Evolutionary conservation across 176 grass and related monocot species (phyloP), one percentile per base, ranked within the genome.

Genomic region (Melocanna baccifera): DNA sequence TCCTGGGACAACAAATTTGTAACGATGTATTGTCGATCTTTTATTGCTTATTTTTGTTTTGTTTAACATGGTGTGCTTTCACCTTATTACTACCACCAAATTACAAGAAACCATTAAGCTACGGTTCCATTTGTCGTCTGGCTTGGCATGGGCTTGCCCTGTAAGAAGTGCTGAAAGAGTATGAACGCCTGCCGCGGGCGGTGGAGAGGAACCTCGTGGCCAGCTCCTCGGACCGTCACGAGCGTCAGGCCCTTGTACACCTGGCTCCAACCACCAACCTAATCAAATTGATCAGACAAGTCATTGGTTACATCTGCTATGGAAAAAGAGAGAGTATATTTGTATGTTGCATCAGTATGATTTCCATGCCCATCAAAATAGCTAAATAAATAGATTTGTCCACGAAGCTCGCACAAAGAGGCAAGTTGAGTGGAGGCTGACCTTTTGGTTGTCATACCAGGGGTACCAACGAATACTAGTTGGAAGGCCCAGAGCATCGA

Each of bases 361-460:
- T 37, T n/a, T 51, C 6, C 4, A 53, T 26, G 20, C 10, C 78
- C 20, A 51, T 37, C 7, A 53, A 3, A 26, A 22, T 13, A 53
- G 48, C 43, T 52, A 22, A 52, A 80, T 67, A 51, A 67, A 37
- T 3, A 37, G 2, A 9, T 36, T 19, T 66, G 47, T 34, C 0
- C 7, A 29, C 29, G 1, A 62, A 15, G 16, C 19, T 47, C 7
- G 39, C 26, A 26, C 45, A 34, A 51, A 22, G 11, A 39, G 28
- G 23, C 8, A 59, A n/a, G 42, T 32, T 19, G 43, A 71, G 5
- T 42, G 65, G 34, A 77, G n/a, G 65, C 87, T 79, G 42, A 88
- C 86, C 80, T 88, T 7, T 36, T 57, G 75, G 56, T 82, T 37
- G 41, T 97, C 90, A 86, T 94, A 92, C 94, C 94, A 97, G 26